These are phyloP conservation scores for Planoprotostelium fungivorum DNA, from an alignment of 78 protist species.

Conservation along the genomic window DNA sequence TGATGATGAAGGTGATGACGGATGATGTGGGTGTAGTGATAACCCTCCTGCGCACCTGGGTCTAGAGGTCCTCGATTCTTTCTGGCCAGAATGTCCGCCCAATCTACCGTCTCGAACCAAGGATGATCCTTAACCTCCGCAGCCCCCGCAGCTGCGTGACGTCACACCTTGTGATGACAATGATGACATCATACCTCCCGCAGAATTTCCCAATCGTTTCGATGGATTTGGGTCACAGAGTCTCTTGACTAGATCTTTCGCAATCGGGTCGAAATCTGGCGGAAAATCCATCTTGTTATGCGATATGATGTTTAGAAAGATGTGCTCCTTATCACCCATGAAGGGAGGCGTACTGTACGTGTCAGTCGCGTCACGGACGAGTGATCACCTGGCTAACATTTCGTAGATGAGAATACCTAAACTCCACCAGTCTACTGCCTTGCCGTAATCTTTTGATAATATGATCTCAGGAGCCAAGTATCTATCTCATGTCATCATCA, in stretches of 20 bases:
- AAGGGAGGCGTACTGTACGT: constrained; percentile 80
- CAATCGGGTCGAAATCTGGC: constrained; percentile 67
- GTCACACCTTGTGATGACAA: constrained; percentile 14
- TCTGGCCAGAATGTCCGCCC: constrained; percentile 57
- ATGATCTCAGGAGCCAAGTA: constrained; percentile 88
- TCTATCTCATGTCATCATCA: no score
- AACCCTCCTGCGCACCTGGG: no score
- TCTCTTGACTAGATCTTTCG: constrained; percentile 80
- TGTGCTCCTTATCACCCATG: constrained; percentile 82
- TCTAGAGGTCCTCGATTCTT: constrained; percentile 58
- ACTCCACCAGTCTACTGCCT: constrained; percentile 98
- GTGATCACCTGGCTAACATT: constrained; percentile 39
- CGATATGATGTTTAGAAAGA: constrained; percentile 86
- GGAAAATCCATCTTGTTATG: constrained; percentile 82
- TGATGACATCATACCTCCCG: background rate
- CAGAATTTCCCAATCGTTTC: constrained; percentile 85
- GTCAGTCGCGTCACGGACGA: background rate
- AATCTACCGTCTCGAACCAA: constrained; percentile 85
- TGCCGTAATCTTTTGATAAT: constrained; percentile 85
- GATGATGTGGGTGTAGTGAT: no score
- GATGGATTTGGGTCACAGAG: constrained; percentile 81
- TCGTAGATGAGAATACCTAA: constrained; percentile 75
- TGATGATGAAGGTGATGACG: no score
- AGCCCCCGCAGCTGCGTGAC: no score
- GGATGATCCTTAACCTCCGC: constrained; percentile 86